Base-by-base conservation (phyloP, 2,329 filamentous ascomycete genomes). In the Cercospora brassicicola region DNA sequence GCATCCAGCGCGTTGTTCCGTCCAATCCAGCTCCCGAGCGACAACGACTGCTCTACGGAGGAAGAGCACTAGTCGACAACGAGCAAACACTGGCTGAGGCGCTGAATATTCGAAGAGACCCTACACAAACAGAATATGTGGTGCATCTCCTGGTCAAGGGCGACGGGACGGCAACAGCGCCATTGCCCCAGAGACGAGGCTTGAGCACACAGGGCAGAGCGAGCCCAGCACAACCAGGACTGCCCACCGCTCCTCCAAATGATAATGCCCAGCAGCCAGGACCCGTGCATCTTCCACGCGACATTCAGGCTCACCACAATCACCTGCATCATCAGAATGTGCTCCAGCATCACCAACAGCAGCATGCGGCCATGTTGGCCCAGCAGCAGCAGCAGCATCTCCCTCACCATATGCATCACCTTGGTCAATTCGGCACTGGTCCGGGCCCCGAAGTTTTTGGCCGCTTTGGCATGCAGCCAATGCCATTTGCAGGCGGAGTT, bases 11-110 rank as follows among this genome's bases (percentile, higher is more conserved):
- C 67, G 77, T 80, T 9, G 76, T 88, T n/a, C 80, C 84, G 8
- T 79, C 79, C 31, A 79, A 80, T 64, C 83, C 84, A 33, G 62
- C 77, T 8, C 80, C 83, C 0, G 76, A 80, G 18, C 76, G 80
- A 53, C 87, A 89, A 78, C 82, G 86, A 53, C 76, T 90, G 67
- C 88, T 89, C 20, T 88, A 88, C 72, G 79, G 82, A 60, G 88
- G 88, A 20, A 81, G 84, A 65, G 82, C 84, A 30, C 80, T 89
- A 6, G 75, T 81, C 6, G 81, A 85, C 70, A 81, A 85, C 67
- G 77, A 79, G 23, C 81, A 82, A 42, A 84, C 81, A 0, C 76
- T 90, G 65, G 77, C 78, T 31, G 79, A 82, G 39, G 79, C 87
- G 3, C 81, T 89, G 69, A 84, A 84, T 48, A 77, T 82, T 15